phyloP scores from a whole-genome alignment of 1,284 basidiomycete genomes.

The Tremellales sp. region DNA sequence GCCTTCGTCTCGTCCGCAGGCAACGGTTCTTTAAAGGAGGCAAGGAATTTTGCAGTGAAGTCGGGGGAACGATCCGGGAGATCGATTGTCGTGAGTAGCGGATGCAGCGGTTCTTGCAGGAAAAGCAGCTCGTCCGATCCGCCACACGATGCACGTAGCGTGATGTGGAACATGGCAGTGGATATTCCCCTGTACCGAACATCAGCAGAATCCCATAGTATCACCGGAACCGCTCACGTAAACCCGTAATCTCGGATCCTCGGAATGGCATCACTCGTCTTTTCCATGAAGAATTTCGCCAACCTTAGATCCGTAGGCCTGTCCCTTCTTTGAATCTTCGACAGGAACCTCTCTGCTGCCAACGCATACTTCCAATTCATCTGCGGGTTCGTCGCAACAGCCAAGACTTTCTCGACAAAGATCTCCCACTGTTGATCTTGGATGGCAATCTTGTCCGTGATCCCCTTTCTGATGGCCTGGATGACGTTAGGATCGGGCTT shows the following conservation, averaged over 20 bases:
- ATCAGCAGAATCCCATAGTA: background rate
- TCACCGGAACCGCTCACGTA: slow-evolving; percentile 53
- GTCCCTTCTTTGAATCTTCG: slow-evolving; percentile 72
- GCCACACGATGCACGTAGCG: slow-evolving; percentile 74
- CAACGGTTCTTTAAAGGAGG: slow-evolving; percentile 48
- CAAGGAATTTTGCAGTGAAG: slow-evolving; percentile 58
- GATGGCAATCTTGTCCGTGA: slow-evolving; percentile 29
- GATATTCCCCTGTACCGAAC: slow-evolving; percentile 59
- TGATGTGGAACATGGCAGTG: slow-evolving; percentile 71
- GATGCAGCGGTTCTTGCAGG: slow-evolving; percentile 73
- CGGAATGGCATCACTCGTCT: slow-evolving; percentile 73
- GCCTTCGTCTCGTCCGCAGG: slow-evolving; percentile 35
- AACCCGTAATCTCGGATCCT: slow-evolving; percentile 70
- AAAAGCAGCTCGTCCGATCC: slow-evolving; percentile 62
- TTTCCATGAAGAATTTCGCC: slow-evolving; percentile 65
- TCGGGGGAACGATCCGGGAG: slow-evolving; percentile 51
- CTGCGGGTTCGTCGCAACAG: slow-evolving; percentile 55
- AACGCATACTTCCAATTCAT: slow-evolving; percentile 86
- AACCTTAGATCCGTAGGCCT: slow-evolving; percentile 60
- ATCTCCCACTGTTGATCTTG: slow-evolving; percentile 48
- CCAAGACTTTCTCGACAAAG: slow-evolving; percentile 59
- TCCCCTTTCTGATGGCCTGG: slow-evolving; percentile 34
- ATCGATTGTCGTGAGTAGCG: slow-evolving; percentile 58
- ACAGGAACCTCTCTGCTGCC: slow-evolving; percentile 69
- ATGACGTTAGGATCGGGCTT: slow-evolving; percentile 36